Base-by-base conservation (phyloP, 768 basidiomycete genomes). In the Suillus lakei region DNA sequence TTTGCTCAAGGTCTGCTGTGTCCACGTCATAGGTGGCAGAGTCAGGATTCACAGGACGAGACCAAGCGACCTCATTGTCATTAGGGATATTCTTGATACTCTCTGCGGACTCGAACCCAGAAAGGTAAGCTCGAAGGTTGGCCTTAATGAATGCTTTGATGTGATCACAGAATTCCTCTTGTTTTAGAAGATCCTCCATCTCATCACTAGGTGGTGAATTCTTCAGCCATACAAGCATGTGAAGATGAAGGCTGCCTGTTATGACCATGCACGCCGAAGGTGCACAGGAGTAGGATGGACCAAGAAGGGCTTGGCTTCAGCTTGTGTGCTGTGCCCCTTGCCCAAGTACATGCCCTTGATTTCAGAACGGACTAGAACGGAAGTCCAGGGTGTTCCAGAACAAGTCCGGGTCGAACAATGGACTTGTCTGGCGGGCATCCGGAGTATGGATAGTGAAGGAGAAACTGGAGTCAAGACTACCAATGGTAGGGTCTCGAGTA, bases 171-270 rank as follows among this genome's bases (percentile, higher is more conserved):
- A 82, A 82, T 0, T 60, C 65, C 28, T 66, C 70, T 2, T 41
- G 55, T 51, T 71, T 63, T 9, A 83, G 64, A 1, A 72, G 60
- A 2, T 62, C 66, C 1, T 50, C 32, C 66, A 80, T 79, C 50
- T 74, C 70, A 0, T 77, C 69, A 0, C 72, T 21, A 12, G 61
- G 72, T n/a, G 81, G 82, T 0, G 75, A 68, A 26, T 76, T 68
- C 15, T 69, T 32, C 2, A 82, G 59, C 81, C 80, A 84, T 0
- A 83, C 6, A 1, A 84, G 63, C 18, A 81, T 71, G 64, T 83
- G 82, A 0, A 79, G 61, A 67, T 82, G 84, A 1, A 85, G 70
- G 0, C 75, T 79, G 0, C n/a, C n/a, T n/a, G n/a, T n/a, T n/a
- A n/a, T n/a, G n/a, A n/a, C n/a, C n/a, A n/a, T n/a, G n/a, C n/a